Conservation (phyloP, 1,139 yeast genomes). For the Geotrichum fermentans region DNA sequence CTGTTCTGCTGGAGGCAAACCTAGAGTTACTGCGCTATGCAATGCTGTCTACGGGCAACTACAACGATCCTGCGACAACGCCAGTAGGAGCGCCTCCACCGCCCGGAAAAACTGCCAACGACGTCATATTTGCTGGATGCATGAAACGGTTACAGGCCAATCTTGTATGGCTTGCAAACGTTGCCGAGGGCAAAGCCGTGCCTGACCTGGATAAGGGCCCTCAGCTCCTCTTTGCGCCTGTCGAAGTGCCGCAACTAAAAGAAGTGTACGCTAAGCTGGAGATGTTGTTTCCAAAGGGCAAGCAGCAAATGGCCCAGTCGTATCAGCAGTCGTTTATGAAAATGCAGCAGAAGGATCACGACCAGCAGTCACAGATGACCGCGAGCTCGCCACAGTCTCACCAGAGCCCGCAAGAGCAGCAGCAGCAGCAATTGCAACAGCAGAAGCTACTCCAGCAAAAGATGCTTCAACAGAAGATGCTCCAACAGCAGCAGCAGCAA, state of each 20-base stretch:
- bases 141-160: constrained; percentile 37
- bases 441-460: constrained; percentile 23
- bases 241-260: constrained; percentile 32
- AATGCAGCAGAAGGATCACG: constrained; percentile 11
- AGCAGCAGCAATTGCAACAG: constrained; percentile 20
- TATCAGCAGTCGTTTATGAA: constrained; percentile 20
- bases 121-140: constrained; percentile 27
- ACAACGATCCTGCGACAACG: constrained; percentile 8
- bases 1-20: constrained; percentile 34
- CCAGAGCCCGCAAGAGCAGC: constrained; percentile 22
- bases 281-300: constrained; percentile 32
- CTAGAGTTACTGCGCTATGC: constrained; percentile 33
- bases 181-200: constrained; percentile 24
- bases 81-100: background rate
- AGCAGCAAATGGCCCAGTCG: constrained; percentile 25
- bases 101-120: constrained; percentile 13
- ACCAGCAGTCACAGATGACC: background rate
- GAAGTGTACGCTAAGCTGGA: constrained; percentile 32
- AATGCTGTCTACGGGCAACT: constrained; percentile 24
- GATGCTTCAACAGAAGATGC: constrained; percentile 22
- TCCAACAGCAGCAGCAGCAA: constrained; percentile 17
- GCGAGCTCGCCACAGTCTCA: constrained; percentile 22
- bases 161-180: constrained; percentile 32
- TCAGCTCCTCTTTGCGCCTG: constrained; percentile 32
- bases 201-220: constrained; percentile 23